Evolutionary conservation across 73 alveolate species (phyloP).

Genomic region (Paramecium tetraurelia): DNA sequence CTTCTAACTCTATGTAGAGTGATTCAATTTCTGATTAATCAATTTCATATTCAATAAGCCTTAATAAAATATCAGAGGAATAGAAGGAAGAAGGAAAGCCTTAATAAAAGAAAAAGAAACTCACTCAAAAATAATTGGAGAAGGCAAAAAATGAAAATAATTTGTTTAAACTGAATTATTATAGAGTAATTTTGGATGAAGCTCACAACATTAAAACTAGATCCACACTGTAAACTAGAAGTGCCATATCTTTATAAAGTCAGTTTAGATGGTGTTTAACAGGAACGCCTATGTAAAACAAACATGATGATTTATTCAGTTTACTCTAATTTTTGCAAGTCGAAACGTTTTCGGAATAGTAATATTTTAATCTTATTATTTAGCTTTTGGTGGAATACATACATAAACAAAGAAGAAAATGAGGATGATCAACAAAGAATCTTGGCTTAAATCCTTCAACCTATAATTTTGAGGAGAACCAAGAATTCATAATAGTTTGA

Average conservation of each 20-base stretch:
- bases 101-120: background rate
- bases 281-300: constrained; percentile 62
- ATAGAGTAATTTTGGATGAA: constrained; percentile 57
- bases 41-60: background rate
- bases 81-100: background rate
- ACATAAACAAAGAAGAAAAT: constrained; percentile 11
- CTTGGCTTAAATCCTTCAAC: background rate
- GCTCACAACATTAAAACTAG: constrained; percentile 57
- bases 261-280: constrained; percentile 61
- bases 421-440: constrained; percentile 45
- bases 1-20: too few relatives aligned
- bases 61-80: background rate
- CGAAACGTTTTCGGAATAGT: constrained; percentile 51
- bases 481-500: background rate
- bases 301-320: constrained; percentile 57
- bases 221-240: background rate
- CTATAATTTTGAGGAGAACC: constrained; percentile 43
- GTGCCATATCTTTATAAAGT: background rate
- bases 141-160: background rate
- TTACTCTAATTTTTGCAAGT: constrained; percentile 31
- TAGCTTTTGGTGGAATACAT: constrained; percentile 60
- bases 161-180: constrained; percentile 1
- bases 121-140: background rate
- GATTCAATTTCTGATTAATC: background rate
- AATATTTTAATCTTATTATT: background rate